Evolutionary conservation across 345 rosid genomes (phyloP).

Genomic region (Sonneratia caseolaris): DNA sequence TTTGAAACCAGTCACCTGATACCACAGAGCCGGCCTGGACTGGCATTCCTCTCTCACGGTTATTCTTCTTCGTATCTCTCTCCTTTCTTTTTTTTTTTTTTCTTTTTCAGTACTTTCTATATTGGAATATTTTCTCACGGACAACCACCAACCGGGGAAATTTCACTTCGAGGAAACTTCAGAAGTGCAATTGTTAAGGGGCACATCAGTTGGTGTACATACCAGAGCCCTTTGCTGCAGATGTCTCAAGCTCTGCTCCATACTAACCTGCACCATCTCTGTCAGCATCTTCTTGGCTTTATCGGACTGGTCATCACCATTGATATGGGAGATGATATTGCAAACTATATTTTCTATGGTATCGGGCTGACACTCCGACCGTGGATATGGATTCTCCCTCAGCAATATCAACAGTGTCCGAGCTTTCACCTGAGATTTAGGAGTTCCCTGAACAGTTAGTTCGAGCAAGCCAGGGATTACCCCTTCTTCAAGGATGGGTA

Average conservation of each 20-base stretch:
- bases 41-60: conserved; percentile 36
- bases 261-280: conserved; percentile 97
- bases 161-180: conserved; percentile 43
- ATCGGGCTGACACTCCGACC: conserved; percentile 72
- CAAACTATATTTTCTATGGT: conserved; percentile 85
- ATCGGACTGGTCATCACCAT: conserved; percentile 79
- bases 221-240: conserved; percentile 86
- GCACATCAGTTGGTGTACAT: conserved; percentile 53
- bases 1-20: conserved; percentile 66
- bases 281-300: conserved; percentile 95
- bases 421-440: conserved; percentile 70
- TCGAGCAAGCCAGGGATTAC: conserved; percentile 95
- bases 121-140: conserved; percentile 19
- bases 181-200: conserved; percentile 39
- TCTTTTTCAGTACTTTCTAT: conserved; percentile 14
- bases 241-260: conserved; percentile 97
- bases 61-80: conserved; percentile 1
- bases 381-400: conserved; percentile 56
- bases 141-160: not conserved
- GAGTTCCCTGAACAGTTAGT: conserved; percentile 92
- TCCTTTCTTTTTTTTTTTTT: not conserved
- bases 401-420: conserved; percentile 59
- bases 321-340: conserved; percentile 77
- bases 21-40: conserved; percentile 68
- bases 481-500: conserved; percentile 89